Evolutionary conservation across 768 basidiomycete species (phyloP).

Genomic region (Hygrophoropsis aurantiaca): DNA sequence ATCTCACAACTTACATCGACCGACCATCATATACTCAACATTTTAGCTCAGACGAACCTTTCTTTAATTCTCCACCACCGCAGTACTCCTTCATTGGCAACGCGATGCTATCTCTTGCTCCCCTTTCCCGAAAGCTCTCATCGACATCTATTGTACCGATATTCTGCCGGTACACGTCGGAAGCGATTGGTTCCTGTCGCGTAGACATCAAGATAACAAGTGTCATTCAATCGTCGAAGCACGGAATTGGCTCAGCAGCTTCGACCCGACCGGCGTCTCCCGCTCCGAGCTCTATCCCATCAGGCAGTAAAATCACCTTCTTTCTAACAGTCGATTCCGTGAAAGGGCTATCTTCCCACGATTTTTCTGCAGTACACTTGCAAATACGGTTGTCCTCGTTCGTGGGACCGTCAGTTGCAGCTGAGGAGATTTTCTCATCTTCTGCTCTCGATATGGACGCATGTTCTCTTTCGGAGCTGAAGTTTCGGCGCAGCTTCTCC

Average conservation of each 20-base stretch:
- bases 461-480: constrained; percentile 73
- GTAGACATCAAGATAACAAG: constrained; percentile 81
- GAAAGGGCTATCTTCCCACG: constrained; percentile 86
- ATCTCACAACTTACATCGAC: constrained; percentile 85
- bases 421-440: constrained; percentile 85
- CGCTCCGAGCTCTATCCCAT: constrained; percentile 59
- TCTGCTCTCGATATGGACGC: constrained; percentile 69
- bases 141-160: constrained; percentile 81
- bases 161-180: constrained; percentile 90
- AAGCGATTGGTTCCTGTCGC: constrained; percentile 94
- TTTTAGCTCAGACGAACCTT: constrained; percentile 91
- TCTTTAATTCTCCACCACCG: constrained; percentile 85
- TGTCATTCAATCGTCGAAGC: constrained; percentile 56
- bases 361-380: constrained; percentile 82
- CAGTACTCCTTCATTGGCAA: constrained; percentile 93
- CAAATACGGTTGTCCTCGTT: constrained; percentile 90
- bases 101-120: constrained; percentile 76
- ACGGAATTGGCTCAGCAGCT: constrained; percentile 57
- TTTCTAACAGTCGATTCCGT: constrained; percentile 84
- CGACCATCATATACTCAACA: constrained; percentile 92
- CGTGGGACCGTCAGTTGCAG: constrained; percentile 62
- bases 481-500: constrained; percentile 81
- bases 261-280: constrained; percentile 80
- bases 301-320: constrained; percentile 82
- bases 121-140: constrained; percentile 74